phyloP scores from a whole-genome alignment of 352 stramenopile genomes.

The Phytophthora sp. region DNA sequence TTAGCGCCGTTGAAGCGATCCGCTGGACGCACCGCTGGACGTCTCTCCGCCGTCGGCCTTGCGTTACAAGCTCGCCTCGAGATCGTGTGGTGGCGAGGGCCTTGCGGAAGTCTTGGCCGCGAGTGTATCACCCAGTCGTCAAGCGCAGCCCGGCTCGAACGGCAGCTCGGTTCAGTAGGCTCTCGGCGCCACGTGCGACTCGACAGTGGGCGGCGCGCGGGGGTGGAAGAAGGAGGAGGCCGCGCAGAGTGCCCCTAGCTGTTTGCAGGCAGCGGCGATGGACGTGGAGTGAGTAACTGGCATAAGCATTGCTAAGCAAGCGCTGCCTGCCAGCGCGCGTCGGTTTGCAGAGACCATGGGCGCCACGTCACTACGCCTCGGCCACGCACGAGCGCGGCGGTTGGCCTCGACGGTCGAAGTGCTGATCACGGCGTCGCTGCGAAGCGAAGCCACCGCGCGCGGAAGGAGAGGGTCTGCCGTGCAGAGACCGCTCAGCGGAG shows the following conservation, averaged over 20 bases:
- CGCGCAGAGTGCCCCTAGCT: neutral
- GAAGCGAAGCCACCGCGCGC: neutral
- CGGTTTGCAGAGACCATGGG: neutral
- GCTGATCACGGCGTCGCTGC: neutral
- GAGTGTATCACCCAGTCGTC: neutral
- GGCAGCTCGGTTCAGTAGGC: conserved; percentile 15
- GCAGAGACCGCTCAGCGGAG: conserved; percentile 17
- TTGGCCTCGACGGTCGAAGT: conserved; percentile 5
- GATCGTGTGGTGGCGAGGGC: conserved; percentile 6
- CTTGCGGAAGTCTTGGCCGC: neutral
- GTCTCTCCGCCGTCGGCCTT: conserved; percentile 9
- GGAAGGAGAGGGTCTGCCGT: conserved; percentile 8
- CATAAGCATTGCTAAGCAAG: conserved; percentile 23
- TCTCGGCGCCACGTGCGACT: conserved; percentile 13
- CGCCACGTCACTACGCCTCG: conserved; percentile 2
- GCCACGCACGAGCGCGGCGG: neutral
- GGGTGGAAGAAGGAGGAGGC: conserved; percentile 10
- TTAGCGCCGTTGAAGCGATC: conserved; percentile 1
- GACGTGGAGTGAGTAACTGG: conserved; percentile 1
- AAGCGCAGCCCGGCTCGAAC: conserved; percentile 2
- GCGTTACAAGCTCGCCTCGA: conserved; percentile 1
- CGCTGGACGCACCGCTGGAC: conserved; percentile 2
- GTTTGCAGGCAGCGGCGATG: neutral
- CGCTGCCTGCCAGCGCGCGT: neutral
- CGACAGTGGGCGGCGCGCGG: neutral